Conservation (phyloP, 1,284 basidiomycete species). For the Amylostereum areolatum region DNA sequence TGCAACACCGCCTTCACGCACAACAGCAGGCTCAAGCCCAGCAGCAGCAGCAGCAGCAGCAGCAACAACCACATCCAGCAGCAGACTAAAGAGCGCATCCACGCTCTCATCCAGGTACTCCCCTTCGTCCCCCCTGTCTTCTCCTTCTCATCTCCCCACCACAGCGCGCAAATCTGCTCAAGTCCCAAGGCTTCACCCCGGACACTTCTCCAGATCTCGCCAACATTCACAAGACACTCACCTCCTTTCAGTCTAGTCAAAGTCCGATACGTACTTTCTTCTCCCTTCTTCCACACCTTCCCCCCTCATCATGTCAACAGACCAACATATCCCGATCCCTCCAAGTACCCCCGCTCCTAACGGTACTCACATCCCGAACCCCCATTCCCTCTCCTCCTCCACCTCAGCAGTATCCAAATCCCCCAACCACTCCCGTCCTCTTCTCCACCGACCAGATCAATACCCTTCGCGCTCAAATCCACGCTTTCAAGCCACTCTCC, state of each 20-base stretch:
- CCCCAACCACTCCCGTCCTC: conserved; percentile 62
- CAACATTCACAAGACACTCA: conserved; percentile 23
- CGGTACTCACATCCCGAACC: conserved; percentile 25
- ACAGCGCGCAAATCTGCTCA: conserved; percentile 30
- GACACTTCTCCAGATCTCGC: conserved; percentile 30
- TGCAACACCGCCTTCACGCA: too few species aligned
- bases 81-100: conserved; percentile 19
- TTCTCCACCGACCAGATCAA: conserved; percentile 84
- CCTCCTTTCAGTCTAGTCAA: too few species aligned
- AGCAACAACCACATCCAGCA: conserved; percentile 5
- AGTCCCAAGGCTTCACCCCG: conserved; percentile 24
- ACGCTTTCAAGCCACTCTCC: conserved; percentile 82
- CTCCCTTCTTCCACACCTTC: too few species aligned
- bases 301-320: too few species aligned
- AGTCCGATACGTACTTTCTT: too few species aligned
- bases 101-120: conserved; percentile 21
- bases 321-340: conserved; percentile 14
- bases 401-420: too few species aligned
- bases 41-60: too few species aligned
- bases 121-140: neutral
- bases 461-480: conserved; percentile 83
- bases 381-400: too few species aligned
- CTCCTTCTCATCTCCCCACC: too few species aligned
- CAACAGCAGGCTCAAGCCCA: too few species aligned
- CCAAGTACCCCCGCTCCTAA: conserved; percentile 6